phyloP scores from a whole-genome alignment of 345 rosid genomes.

The Orychophragmus violaceus region DNA sequence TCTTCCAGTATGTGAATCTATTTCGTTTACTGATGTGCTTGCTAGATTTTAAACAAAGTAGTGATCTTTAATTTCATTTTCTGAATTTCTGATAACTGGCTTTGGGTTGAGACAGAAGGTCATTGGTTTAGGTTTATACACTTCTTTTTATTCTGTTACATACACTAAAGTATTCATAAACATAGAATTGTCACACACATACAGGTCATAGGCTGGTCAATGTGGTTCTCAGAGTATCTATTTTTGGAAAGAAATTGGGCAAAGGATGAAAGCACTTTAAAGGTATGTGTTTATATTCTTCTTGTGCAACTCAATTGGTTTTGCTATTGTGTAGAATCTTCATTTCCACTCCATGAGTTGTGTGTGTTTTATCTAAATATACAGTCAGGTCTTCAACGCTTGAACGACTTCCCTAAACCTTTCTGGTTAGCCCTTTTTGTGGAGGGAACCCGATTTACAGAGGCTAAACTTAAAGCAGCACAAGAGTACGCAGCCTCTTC shows the following conservation, averaged over 20 bases:
- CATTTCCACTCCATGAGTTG: neutral
- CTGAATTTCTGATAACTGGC: neutral
- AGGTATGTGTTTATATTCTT: conserved; percentile 20
- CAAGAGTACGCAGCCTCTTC: conserved; percentile 83
- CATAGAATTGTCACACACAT: neutral
- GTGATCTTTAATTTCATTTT: neutral
- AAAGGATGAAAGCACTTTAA: conserved; percentile 77
- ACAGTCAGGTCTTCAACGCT: conserved; percentile 82
- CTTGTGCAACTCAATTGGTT: neutral
- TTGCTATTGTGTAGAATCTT: neutral
- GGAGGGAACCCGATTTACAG: conserved; percentile 96
- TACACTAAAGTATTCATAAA: conserved; percentile 8
- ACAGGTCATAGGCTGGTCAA: conserved; percentile 99
- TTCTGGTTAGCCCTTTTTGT: conserved; percentile 99
- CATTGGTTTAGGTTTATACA: neutral
- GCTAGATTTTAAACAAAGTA: neutral
- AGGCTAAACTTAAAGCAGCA: conserved; percentile 89
- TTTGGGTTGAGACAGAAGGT: neutral
- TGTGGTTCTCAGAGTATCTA: conserved; percentile 98
- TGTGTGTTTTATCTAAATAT: conserved; percentile 20
- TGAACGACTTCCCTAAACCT: conserved; percentile 78
- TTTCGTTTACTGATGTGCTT: conserved; percentile 1
- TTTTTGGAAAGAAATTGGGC: conserved; percentile 93
- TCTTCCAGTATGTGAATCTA: conserved; percentile 65
- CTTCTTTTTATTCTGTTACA: neutral